phyloP scores from a whole-genome alignment of 345 rosid species.

The Sisymbrium altissimum region DNA sequence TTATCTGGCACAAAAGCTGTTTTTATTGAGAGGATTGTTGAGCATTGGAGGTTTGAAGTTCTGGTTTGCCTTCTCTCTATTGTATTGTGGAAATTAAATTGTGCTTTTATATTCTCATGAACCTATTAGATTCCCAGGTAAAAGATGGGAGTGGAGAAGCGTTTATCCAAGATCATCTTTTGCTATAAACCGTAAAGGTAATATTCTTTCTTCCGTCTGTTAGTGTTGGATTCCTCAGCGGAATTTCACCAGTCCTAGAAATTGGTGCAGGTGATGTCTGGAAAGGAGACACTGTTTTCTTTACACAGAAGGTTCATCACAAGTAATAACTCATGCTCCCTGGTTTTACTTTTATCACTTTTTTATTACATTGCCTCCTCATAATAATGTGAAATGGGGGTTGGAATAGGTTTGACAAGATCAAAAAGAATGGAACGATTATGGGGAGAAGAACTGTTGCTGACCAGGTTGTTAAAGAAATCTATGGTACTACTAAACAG shows the following conservation, averaged over 20 bases:
- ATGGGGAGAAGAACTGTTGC: constrained; percentile 58
- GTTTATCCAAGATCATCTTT: constrained; percentile 53
- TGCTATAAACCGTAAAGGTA: constrained; percentile 53
- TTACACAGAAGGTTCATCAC: constrained; percentile 52
- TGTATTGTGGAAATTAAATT: not conserved
- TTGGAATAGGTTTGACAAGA: constrained; percentile 46
- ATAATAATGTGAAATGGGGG: not conserved
- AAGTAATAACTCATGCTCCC: constrained; percentile 33
- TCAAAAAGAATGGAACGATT: constrained; percentile 39
- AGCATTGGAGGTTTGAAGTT: constrained; percentile 48
- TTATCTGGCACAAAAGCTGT: constrained; percentile 47
- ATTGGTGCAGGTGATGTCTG: constrained; percentile 60
- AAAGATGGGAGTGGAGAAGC: constrained; percentile 49
- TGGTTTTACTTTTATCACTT: too few relatives aligned
- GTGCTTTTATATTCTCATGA: not conserved
- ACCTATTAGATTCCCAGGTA: constrained; percentile 33
- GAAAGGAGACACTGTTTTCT: constrained; percentile 60
- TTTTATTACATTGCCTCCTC: not conserved
- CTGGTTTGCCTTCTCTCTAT: not conserved
- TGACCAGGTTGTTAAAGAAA: constrained; percentile 64
- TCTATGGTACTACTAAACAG: constrained; percentile 69
- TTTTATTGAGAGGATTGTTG: constrained; percentile 45
- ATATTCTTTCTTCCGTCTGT: not conserved
- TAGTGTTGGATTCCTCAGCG: not conserved
- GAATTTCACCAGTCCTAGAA: not conserved